Percentiles rank a stretch among this genome's conserved stretches.
These are phyloP conservation scores for Diplogelasinospora grovesii DNA, from an alignment of 495 filamentous ascomycete species.

Conservation along the genomic window DNA sequence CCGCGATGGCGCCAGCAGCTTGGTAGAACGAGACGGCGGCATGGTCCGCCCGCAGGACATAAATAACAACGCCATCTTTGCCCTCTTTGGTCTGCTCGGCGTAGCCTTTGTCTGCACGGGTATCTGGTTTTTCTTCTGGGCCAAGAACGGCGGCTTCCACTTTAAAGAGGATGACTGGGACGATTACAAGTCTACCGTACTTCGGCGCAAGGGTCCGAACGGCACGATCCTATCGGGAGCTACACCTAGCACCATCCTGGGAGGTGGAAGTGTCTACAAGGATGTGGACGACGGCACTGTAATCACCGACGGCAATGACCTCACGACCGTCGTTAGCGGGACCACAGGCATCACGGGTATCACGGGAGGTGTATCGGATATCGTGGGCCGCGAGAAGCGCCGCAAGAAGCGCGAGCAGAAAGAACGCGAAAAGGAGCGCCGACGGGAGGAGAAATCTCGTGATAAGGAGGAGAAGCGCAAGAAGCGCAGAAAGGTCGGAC, in stretches of 20 bases:
- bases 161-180: constrained; percentile 88
- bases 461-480: constrained; percentile 37
- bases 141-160: constrained; percentile 87
- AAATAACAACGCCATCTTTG: constrained; percentile 78
- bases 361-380: constrained; percentile 40
- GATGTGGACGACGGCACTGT: constrained; percentile 56
- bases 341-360: constrained; percentile 41
- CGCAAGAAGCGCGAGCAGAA: constrained; percentile 45
- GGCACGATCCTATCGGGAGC: constrained; percentile 74
- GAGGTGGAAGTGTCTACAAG: constrained; percentile 68
- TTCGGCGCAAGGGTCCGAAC: constrained; percentile 87
- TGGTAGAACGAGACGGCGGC: constrained; percentile 39
- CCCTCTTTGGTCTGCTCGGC: constrained; percentile 79
- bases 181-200: constrained; percentile 93
- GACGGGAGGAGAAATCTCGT: constrained; percentile 33
- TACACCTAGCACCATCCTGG: constrained; percentile 72
- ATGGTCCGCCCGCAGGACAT: constrained; percentile 58
- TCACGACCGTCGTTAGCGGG: constrained; percentile 29
- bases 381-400: constrained; percentile 38
- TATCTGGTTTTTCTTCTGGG: constrained; percentile 99
- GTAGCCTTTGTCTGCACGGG: constrained; percentile 64
- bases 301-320: constrained; percentile 40
- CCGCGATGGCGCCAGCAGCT: constrained; percentile 17
- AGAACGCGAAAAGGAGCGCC: constrained; percentile 41
- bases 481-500: constrained; percentile 34